A percentile compares a stretch with the other conserved stretches of the same genome.
phyloP scores from a whole-genome alignment of 805 yeast species.

The Candida loeiensis region DNA sequence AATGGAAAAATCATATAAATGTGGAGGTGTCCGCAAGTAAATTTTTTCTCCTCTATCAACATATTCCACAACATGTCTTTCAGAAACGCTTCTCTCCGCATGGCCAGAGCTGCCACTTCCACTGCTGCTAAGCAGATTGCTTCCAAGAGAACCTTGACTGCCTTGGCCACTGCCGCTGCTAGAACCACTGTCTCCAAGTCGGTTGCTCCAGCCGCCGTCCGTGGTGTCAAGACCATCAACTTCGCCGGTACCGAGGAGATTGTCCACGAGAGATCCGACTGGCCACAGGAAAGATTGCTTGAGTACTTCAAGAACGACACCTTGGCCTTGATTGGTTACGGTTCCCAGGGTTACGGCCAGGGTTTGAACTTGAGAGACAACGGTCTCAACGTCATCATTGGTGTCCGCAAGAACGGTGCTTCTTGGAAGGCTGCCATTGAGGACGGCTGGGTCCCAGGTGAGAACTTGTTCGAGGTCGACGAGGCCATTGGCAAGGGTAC shows the following conservation, averaged over 20 bases:
- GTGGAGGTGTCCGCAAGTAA: constrained; percentile 1
- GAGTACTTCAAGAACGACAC: constrained; percentile 98
- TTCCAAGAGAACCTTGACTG: constrained; percentile 66
- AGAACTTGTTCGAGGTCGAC: constrained; percentile 89
- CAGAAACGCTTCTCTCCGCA: constrained; percentile 40
- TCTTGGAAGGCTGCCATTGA: constrained; percentile 99
- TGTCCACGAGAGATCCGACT: constrained; percentile 98
- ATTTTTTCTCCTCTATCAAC: neutral
- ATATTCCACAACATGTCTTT: constrained; percentile 32
- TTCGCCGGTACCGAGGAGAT: constrained; percentile 93
- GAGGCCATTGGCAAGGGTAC: constrained; percentile 95
- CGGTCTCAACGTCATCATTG: constrained; percentile 94
- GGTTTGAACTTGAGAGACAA: constrained; percentile 99
- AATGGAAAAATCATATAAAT: constrained; percentile 4
- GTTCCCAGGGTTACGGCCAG: constrained; percentile 99
- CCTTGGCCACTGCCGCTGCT: constrained; percentile 43
- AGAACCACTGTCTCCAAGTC: constrained; percentile 42
- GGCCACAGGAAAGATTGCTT: constrained; percentile 96
- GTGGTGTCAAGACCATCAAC: constrained; percentile 96
- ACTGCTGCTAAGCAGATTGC: constrained; percentile 43
- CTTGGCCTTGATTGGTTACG: constrained; percentile 96
- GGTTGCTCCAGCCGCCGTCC: constrained; percentile 51
- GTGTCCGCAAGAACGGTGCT: constrained; percentile 98
- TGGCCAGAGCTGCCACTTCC: constrained; percentile 46
- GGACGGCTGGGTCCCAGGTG: constrained; percentile 99